Conservation (phyloP, 1,284 basidiomycete species). For the Flammula alnicola region DNA sequence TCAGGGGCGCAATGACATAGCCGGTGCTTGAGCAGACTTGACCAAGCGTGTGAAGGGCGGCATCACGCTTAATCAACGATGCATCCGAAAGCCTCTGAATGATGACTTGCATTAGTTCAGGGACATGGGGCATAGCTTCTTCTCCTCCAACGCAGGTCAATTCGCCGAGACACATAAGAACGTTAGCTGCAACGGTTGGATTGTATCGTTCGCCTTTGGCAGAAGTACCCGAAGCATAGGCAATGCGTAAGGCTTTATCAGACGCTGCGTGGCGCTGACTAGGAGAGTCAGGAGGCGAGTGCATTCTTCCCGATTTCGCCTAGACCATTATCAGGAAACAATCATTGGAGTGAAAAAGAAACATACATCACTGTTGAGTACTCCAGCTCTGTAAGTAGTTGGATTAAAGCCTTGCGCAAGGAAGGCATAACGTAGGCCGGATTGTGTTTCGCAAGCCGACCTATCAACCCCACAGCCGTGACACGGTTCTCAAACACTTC, state of each 20-base stretch:
- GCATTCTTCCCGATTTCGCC: conserved; percentile 90
- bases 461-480: conserved; percentile 90
- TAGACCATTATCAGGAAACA: conserved; percentile 30
- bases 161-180: conserved; percentile 95
- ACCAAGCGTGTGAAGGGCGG: conserved; percentile 92
- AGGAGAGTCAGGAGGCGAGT: conserved; percentile 87
- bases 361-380: conserved; percentile 90
- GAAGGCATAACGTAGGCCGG: conserved; percentile 99
- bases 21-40: conserved; percentile 97
- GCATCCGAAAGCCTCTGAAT: conserved; percentile 89
- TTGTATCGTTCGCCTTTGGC: conserved; percentile 87
- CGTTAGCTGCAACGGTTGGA: conserved; percentile 89
- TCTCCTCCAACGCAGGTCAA: conserved; percentile 94
- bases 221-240: conserved; percentile 94
- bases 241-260: conserved; percentile 97
- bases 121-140: conserved; percentile 84
- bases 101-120: conserved; percentile 89
- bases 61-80: conserved; percentile 87
- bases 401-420: conserved; percentile 93
- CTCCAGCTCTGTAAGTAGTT: conserved; percentile 96
- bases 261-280: conserved; percentile 88
- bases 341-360: neutral
- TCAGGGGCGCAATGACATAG: conserved; percentile 90
- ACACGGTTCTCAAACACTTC: conserved; percentile 95
- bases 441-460: conserved; percentile 93